Evolutionary conservation across 345 rosid species (phyloP).

Genomic region (Cardamine occulta): DNA sequence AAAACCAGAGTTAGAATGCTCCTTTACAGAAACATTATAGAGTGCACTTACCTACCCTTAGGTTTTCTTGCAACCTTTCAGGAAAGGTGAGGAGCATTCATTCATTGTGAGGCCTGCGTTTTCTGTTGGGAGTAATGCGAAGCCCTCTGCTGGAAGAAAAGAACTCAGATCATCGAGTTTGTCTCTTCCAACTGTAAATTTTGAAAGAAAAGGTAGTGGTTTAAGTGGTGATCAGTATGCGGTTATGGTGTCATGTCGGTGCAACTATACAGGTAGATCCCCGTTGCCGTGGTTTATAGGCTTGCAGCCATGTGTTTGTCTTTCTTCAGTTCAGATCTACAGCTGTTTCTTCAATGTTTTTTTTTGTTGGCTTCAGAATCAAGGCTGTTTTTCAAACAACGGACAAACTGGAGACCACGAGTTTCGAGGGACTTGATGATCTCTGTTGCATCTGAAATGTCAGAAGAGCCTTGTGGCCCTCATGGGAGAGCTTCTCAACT

Average conservation of each 20-base stretch:
- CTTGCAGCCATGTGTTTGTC: constrained; percentile 34
- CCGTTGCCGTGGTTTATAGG: constrained; percentile 39
- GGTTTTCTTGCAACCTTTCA: constrained; percentile 44
- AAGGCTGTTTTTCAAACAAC: constrained; percentile 85
- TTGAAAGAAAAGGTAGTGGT: constrained; percentile 56
- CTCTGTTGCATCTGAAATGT: constrained; percentile 87
- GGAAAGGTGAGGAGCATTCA: constrained; percentile 99
- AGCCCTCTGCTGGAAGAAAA: constrained; percentile 55
- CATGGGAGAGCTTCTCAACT: constrained; percentile 71
- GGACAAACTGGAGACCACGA: constrained; percentile 83
- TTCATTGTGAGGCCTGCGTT: constrained; percentile 84
- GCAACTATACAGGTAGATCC: constrained; percentile 80
- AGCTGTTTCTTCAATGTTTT: constrained; percentile 25
- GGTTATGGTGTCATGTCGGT: constrained; percentile 85
- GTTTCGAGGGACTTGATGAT: constrained; percentile 84
- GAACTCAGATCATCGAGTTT: constrained; percentile 50
- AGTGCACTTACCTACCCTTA: constrained; percentile 32
- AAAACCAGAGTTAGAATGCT: constrained; percentile 19
- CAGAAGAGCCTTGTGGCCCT: constrained; percentile 62
- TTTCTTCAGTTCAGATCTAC: constrained; percentile 23
- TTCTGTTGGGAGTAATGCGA: constrained; percentile 61
- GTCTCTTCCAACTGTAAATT: constrained; percentile 52
- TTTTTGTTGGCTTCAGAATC: constrained; percentile 61
- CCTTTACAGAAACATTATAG: constrained; percentile 17
- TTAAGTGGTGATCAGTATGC: constrained; percentile 67